These are phyloP conservation scores for Prosopis cineraria DNA, from an alignment of 306 rosid species.

Conservation along the genomic window DNA sequence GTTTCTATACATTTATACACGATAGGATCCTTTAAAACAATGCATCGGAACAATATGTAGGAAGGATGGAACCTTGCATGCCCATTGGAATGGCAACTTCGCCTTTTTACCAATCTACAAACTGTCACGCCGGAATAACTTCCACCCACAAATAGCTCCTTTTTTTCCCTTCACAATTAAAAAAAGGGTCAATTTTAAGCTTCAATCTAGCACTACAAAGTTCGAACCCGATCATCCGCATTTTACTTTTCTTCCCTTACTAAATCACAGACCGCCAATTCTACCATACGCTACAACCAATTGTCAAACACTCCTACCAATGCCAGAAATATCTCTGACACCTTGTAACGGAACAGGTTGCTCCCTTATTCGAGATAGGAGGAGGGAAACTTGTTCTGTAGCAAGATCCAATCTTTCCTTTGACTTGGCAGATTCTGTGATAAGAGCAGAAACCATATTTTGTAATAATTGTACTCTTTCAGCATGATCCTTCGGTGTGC, in stretches of 20 bases:
- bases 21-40: conserved; percentile 24
- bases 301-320: conserved; percentile 57
- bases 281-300: conserved; percentile 1
- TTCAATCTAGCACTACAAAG: conserved; percentile 7
- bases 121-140: conserved; percentile 26
- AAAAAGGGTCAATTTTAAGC: not conserved
- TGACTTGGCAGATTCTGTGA: conserved; percentile 87
- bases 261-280: conserved; percentile 25
- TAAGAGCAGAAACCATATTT: conserved; percentile 71
- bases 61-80: conserved; percentile 14
- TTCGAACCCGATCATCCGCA: conserved; percentile 25
- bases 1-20: conserved; percentile 47
- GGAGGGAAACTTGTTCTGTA: conserved; percentile 73
- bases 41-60: not conserved
- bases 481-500: conserved; percentile 56
- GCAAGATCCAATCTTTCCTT: conserved; percentile 82
- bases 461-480: conserved; percentile 81
- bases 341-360: conserved; percentile 71
- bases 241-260: conserved; percentile 6
- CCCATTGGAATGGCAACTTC: not conserved
- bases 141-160: conserved; percentile 30
- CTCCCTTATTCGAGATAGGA: conserved; percentile 75
- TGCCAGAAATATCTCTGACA: conserved; percentile 57
- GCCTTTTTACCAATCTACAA: conserved; percentile 38
- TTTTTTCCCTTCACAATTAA: not conserved